Conservation (phyloP, 371 early-diverging fungal genomes). For the Mortierella sp. region DNA sequence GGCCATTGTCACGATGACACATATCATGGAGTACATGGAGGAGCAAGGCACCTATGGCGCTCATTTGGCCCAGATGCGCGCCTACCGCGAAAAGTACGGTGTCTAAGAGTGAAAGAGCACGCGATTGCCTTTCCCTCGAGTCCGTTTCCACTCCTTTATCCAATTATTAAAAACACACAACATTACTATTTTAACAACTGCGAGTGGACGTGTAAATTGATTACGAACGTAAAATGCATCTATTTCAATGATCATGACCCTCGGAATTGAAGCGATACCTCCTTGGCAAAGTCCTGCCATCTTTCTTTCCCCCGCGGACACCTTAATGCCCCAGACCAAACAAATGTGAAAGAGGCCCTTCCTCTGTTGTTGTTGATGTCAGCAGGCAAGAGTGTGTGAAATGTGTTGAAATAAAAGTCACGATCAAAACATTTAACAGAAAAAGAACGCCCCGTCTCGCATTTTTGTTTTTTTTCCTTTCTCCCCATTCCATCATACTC, state of each 20-base stretch:
- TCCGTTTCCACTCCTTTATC: background rate
- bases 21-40: conserved; percentile 91
- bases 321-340: background rate
- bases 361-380: background rate
- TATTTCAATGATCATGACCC: background rate
- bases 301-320: background rate
- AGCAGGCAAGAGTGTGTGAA: background rate
- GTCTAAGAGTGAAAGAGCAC: conserved; percentile 56
- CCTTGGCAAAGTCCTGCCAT: background rate
- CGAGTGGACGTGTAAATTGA: background rate
- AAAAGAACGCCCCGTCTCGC: no score
- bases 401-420: conserved; percentile 6
- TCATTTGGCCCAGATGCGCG: conserved; percentile 74
- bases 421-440: conserved; percentile 2
- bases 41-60: conserved; percentile 80
- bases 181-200: background rate
- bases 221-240: background rate
- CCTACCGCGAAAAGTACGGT: conserved; percentile 82
- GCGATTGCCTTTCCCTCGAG: background rate
- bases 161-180: background rate
- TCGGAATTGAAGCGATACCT: background rate
- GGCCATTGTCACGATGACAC: conserved; percentile 88
- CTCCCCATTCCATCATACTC: conserved; percentile 4
- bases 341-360: background rate
- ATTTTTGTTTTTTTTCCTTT: conserved; percentile 10